Evolutionary conservation across 75 land plant species (phyloP), one percentile per base, ranked within the genome.

Genomic region (Ceratopteris richardii): DNA sequence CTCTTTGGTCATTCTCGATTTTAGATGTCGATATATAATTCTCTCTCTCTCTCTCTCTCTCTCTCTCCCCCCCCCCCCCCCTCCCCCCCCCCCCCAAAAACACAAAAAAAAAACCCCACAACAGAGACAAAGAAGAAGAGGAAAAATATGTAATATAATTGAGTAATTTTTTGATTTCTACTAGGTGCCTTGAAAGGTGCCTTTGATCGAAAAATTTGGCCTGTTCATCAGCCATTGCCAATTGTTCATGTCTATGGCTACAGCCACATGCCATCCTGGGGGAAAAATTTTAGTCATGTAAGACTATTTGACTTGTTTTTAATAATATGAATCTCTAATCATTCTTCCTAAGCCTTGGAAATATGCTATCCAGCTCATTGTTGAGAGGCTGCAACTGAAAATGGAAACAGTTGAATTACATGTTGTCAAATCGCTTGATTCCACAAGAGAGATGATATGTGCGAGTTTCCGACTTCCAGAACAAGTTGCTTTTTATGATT

Each of bases 371-470:
- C 6, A 16, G 33, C 16, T 55, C 4, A 22, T 14, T 55, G 33
- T 55, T 55, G 23, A 40, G 13, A 40, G 9, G 42, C 42, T 40
- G 9, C 31, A 16, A 30, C 9, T 14, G 1, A 22, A 61, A 57
- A 72, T 71, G 13, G 54, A 67, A 56, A 69, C 72, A 11, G 68
- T 91, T 30, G 74, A 79, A 36, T 75, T 87, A 59, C 81, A 68
- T 31, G 74, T 76, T 20, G 97, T 92, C 43, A 86, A 89, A 0
- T 76, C 75, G 16, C 88, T 92, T 50, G 97, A 85, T n/a, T 94
- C 95, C 21, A 80, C 86, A 52, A 88, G 88, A 69, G 88, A 86
- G 83, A 92, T 92, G 97, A 44, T 92, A 37, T 78, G 88, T 74
- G 94, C 84, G 25, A 85, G 90, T 60, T 92, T 92, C 58, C 53